These are phyloP conservation scores for Colletotrichum sp. DNA, from an alignment of 2,329 filamentous ascomycete species.

Conservation along the genomic window DNA sequence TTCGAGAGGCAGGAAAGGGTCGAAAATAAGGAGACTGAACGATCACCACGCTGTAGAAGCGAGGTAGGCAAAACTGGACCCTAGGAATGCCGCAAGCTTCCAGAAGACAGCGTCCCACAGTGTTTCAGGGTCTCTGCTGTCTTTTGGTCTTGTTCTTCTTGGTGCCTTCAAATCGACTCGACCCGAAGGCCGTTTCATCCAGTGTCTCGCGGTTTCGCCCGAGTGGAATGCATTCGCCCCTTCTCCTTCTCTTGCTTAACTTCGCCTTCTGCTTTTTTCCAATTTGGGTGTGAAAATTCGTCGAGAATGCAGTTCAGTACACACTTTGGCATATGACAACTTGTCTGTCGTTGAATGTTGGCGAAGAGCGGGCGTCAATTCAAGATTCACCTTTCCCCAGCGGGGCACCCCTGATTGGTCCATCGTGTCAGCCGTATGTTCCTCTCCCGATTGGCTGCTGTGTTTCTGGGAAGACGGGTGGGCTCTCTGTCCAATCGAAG, in stretches of 20 bases:
- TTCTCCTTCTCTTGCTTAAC: background rate
- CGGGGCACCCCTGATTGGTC: conserved; percentile 1
- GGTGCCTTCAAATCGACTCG: background rate
- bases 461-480: background rate
- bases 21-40: background rate
- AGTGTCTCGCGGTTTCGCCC: conserved; percentile 15
- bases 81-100: conserved; percentile 15
- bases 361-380: conserved; percentile 5
- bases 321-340: background rate
- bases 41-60: background rate
- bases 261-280: background rate
- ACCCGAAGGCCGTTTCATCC: conserved; percentile 7
- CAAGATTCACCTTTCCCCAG: conserved; percentile 16
- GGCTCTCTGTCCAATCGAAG: background rate
- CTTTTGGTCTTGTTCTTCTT: background rate
- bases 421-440: conserved; percentile 1
- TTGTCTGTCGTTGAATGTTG: background rate
- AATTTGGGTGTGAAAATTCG: background rate
- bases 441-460: conserved; percentile 13
- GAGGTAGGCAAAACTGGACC: background rate
- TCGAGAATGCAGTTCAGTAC: background rate
- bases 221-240: background rate
- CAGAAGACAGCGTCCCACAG: conserved; percentile 17
- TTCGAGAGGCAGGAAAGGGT: background rate
- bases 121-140: conserved; percentile 13